phyloP scores from a whole-genome alignment of 768 basidiomycete genomes.

The Pleurotus giganteus region DNA sequence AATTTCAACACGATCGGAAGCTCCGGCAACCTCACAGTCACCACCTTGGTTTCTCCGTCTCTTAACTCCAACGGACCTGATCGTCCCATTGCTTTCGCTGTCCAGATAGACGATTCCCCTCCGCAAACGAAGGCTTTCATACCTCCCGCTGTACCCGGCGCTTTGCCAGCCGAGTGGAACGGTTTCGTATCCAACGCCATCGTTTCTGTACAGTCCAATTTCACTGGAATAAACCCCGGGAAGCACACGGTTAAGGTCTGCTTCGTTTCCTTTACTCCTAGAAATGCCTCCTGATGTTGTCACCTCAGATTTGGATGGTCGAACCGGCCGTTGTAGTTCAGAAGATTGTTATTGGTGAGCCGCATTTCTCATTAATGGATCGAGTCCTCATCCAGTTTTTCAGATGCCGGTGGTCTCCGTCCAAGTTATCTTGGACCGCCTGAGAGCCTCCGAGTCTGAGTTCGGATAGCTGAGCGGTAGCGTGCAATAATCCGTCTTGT shows the following conservation, averaged over 20 bases:
- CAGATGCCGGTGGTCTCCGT: constrained; percentile 55
- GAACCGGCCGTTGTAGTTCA: constrained; percentile 60
- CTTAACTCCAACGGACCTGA: constrained; percentile 49
- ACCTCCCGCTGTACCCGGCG: constrained; percentile 43
- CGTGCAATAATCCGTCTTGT: no score
- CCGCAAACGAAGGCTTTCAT: constrained; percentile 46
- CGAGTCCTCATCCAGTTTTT: constrained; percentile 2
- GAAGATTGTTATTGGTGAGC: constrained; percentile 57
- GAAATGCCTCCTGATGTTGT: background rate
- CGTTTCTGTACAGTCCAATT: constrained; percentile 36
- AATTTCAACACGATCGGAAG: constrained; percentile 48
- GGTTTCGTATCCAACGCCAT: constrained; percentile 56
- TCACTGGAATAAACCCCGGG: constrained; percentile 43
- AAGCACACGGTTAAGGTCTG: constrained; percentile 58
- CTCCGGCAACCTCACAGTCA: constrained; percentile 45
- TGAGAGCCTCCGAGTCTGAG: constrained; percentile 40
- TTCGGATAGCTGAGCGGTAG: no score
- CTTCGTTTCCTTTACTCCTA: background rate
- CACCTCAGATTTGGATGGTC: constrained; percentile 50
- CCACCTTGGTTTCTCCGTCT: constrained; percentile 48
- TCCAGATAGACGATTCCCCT: constrained; percentile 46
- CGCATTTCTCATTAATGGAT: background rate
- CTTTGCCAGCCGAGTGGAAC: constrained; percentile 46
- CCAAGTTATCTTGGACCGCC: constrained; percentile 65
- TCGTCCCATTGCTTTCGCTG: constrained; percentile 48